Base-by-base conservation (phyloP, 2,329 filamentous ascomycete species). In the Cyanodermella asteris region DNA sequence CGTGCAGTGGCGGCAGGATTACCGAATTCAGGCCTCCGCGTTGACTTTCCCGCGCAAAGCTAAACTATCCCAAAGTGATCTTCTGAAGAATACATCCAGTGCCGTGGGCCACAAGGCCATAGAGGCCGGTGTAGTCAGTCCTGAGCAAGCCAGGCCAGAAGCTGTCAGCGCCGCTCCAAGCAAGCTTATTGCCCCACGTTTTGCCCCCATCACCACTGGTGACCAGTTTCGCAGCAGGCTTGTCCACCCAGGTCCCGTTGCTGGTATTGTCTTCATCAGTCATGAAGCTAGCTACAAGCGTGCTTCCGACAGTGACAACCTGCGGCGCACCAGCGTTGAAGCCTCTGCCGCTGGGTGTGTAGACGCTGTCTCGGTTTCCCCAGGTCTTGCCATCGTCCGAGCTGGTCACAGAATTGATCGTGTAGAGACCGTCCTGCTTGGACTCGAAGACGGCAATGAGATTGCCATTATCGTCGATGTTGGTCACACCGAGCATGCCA, bases 201-300 rank as follows among this genome's bases (percentile, higher is more conserved):
- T 13, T 18, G 1, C 41, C 41, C 4, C 36, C 38, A 36, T 49
- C 37, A 1, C 27, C 29, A 28, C 40, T 45, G 4, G 38, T 37
- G 16, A 33, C 24, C 7, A 33, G 12, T 13, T 33, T 31, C n/a
- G 18, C 20, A 8, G 29, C 21, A 6, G 29, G 25, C 16, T 21
- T 22, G 4, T 19, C 13, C 13, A 27, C 24, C n/a, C n/a, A n/a
- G n/a, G n/a, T n/a, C n/a, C n/a, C n/a, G n/a, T n/a, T n/a, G n/a
- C n/a, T n/a, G n/a, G n/a, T n/a, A 24, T n/a, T n/a, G n/a, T 50
- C 50, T 34, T 58, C 53, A 31, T 58, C 47, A 2, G 52, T 56
- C 39, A 53, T 51, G 37, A 58, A 57, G 28, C 46, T 50, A 0
- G 43, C 45, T 2, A 52, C 47, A 6, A 59, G 35, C 1, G 41